A percentile compares a stretch with the other conserved stretches of the same genome.
Evolutionary conservation across 371 early-diverging fungal species (phyloP).

Genomic region (Globomyces sp.): DNA sequence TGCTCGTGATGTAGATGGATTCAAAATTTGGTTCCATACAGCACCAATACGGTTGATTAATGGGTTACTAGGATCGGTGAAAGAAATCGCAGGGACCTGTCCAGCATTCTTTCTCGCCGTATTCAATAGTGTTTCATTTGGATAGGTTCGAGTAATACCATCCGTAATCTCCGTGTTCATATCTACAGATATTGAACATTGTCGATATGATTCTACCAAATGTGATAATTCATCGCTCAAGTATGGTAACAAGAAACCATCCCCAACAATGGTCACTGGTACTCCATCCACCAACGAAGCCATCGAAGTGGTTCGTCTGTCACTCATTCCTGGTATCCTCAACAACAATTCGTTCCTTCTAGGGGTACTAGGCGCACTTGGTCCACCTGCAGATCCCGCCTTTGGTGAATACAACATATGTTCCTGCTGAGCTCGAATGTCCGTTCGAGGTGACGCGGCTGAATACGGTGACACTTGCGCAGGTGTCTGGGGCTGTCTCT

Average conservation of each 20-base stretch:
- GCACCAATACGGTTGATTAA: no score
- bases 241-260: background rate
- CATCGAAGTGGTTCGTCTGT: background rate
- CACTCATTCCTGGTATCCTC: background rate
- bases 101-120: no score
- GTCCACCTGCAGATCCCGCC: background rate
- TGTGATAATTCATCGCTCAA: background rate
- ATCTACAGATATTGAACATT: background rate
- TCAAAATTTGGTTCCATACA: no score
- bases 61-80: no score
- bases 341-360: background rate
- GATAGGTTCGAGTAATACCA: background rate
- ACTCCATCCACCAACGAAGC: background rate
- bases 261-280: background rate
- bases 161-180: background rate
- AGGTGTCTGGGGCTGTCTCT: background rate
- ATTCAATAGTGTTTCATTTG: background rate
- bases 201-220: background rate
- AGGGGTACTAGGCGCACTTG: no score
- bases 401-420: conserved; percentile 25
- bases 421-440: conserved; percentile 27
- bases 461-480: background rate
- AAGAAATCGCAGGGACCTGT: no score
- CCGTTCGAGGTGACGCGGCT: background rate
- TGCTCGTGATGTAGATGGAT: background rate